A percentile compares a stretch with the other conserved stretches of the same genome.
phyloP scores from a whole-genome alignment of 1,284 basidiomycete genomes.

The Tilletia horrida region DNA sequence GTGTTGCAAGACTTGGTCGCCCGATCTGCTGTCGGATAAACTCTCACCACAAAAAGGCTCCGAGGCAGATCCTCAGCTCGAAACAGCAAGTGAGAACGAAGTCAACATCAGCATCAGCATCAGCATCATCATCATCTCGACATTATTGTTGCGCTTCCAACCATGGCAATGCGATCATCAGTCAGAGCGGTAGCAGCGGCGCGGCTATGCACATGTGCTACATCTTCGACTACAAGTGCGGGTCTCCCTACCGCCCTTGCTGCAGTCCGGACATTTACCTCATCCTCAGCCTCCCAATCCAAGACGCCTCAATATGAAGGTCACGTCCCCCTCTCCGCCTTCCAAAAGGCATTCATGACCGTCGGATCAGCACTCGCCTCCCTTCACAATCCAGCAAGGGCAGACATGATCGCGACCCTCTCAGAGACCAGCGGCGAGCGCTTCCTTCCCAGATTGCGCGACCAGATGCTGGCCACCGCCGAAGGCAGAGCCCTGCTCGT shows the following conservation, averaged over 20 bases:
- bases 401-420: slow-evolving; percentile 86
- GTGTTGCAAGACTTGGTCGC: too few relatives aligned
- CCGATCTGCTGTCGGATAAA: too few relatives aligned
- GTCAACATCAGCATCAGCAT: too few relatives aligned
- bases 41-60: too few relatives aligned
- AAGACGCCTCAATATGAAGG: slow-evolving; percentile 11
- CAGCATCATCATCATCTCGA: too few relatives aligned
- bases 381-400: slow-evolving; percentile 75
- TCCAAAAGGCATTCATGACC: slow-evolving; percentile 63
- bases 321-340: slow-evolving; percentile 10
- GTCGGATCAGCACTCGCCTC: slow-evolving; percentile 81
- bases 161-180: not conserved
- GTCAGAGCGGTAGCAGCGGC: not conserved
- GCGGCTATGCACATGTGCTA: not conserved
- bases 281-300: not conserved
- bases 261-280: not conserved
- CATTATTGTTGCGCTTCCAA: too few relatives aligned
- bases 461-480: slow-evolving; percentile 71
- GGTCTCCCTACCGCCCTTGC: not conserved
- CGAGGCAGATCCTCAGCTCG: too few relatives aligned
- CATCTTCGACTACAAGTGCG: too few relatives aligned
- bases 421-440: slow-evolving; percentile 84
- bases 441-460: slow-evolving; percentile 73
- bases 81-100: too few relatives aligned
- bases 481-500: slow-evolving; percentile 66